Percentiles rank a stretch among this genome's conserved stretches.
These are phyloP conservation scores for Bruguiera hainesii DNA, from an alignment of 441 rosid genomes.

Conservation along the genomic window DNA sequence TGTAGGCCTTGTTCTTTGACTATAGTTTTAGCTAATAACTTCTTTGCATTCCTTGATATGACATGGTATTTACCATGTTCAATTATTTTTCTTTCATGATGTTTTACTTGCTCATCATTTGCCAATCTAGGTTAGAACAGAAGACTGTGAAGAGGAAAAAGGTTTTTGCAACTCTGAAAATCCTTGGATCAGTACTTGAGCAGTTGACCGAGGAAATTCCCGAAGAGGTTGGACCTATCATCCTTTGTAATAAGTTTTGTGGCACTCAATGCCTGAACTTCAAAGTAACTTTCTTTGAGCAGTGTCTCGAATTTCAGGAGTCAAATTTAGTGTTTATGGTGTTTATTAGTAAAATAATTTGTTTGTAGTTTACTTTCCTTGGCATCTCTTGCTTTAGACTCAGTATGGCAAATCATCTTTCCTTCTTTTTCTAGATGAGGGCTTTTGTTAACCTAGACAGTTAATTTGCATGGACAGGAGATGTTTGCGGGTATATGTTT, in stretches of 20 bases:
- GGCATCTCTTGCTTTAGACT: no score
- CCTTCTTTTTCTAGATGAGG: no score
- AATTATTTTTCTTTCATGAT: background rate
- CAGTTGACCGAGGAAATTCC: slow-evolving; percentile 82
- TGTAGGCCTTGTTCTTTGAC: no score
- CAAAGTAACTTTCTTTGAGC: background rate
- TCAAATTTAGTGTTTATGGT: no score
- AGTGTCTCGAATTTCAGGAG: background rate
- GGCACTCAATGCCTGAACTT: background rate
- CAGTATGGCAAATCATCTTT: no score
- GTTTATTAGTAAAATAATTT: no score
- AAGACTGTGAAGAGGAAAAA: slow-evolving; percentile 80
- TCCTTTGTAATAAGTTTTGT: slow-evolving; percentile 14
- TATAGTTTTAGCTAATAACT: background rate
- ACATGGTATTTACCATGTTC: background rate
- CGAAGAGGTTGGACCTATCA: slow-evolving; percentile 61
- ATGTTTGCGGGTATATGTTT: no score
- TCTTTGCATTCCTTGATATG: background rate
- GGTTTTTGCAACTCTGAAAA: slow-evolving; percentile 82
- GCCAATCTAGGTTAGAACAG: slow-evolving; percentile 66
- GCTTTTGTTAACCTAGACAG: no score
- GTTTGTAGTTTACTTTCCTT: no score
- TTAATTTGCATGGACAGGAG: no score
- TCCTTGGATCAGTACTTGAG: slow-evolving; percentile 79
- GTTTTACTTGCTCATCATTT: slow-evolving; percentile 13